phyloP scores from a whole-genome alignment of 345 rosid species.

The Lenwebbia sp. region DNA sequence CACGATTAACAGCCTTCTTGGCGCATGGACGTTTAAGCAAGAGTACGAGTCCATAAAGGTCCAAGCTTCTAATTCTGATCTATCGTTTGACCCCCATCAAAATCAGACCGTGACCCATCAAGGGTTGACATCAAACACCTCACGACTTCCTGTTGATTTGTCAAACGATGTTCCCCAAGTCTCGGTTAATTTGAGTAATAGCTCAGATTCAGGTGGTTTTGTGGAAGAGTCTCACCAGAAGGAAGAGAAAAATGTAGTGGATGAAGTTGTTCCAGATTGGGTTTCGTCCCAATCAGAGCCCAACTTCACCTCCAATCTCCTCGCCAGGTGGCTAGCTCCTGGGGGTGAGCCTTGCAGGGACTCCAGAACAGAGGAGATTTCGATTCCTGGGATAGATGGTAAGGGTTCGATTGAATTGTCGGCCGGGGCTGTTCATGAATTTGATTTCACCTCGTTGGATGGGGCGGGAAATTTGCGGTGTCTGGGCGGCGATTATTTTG shows the following conservation, averaged over 20 bases:
- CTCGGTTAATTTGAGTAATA: background rate
- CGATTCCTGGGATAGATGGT: constrained; percentile 50
- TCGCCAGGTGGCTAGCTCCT: constrained; percentile 50
- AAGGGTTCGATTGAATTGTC: constrained; percentile 32
- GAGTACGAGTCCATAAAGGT: background rate
- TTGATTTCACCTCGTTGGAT: constrained; percentile 52
- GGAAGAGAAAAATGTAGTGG: background rate
- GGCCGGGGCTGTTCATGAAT: constrained; percentile 57
- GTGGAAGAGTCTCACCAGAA: background rate
- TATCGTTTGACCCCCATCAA: background rate
- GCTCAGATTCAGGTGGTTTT: background rate
- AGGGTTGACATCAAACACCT: background rate
- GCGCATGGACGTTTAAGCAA: constrained; percentile 49
- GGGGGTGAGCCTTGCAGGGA: constrained; percentile 64
- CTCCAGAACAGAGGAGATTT: constrained; percentile 41
- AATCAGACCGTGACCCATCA: background rate
- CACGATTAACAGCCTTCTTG: constrained; percentile 32
- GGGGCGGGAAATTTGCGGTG: constrained; percentile 42
- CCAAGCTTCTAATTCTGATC: background rate
- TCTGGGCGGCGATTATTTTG: constrained; percentile 84
- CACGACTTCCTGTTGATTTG: background rate
- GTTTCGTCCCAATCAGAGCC: constrained; percentile 34
- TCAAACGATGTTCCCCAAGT: background rate
- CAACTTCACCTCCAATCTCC: constrained; percentile 37
- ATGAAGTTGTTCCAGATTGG: constrained; percentile 22